Evolutionary conservation across 345 rosid genomes (phyloP).

Genomic region (Turnera subulata): DNA sequence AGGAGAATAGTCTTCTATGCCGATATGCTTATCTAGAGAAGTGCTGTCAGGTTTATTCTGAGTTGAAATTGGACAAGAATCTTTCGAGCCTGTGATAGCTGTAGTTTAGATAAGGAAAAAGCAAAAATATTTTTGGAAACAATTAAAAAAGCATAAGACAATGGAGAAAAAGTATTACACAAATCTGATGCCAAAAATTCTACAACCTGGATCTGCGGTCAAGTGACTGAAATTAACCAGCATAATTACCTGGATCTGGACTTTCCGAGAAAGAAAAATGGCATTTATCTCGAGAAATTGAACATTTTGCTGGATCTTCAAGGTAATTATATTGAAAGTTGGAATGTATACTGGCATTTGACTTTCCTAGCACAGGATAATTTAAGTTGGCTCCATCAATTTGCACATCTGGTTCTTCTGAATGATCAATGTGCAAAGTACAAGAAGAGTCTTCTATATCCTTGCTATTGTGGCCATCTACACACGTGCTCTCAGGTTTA

Average conservation of each 20-base stretch:
- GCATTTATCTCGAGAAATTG: conserved; percentile 1
- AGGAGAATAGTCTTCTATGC: too few species aligned
- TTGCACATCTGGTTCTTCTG: conserved; percentile 9
- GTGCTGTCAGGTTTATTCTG: conserved; percentile 16
- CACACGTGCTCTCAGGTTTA: conserved; percentile 9
- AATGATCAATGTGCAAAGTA: background rate
- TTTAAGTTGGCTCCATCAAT: background rate
- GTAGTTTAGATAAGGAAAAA: conserved; percentile 7
- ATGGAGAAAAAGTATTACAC: too few species aligned
- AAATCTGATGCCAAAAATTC: background rate
- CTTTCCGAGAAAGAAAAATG: too few species aligned
- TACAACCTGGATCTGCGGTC: conserved; percentile 21
- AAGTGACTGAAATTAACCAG: conserved; percentile 5
- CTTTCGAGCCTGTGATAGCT: conserved; percentile 14
- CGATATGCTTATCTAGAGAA: background rate
- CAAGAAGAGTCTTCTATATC: background rate
- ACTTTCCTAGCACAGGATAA: background rate
- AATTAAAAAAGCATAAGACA: background rate
- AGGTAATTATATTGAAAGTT: background rate
- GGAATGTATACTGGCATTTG: background rate
- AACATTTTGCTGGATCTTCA: background rate
- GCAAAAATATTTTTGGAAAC: background rate
- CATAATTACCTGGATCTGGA: too few species aligned
- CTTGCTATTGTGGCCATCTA: background rate
- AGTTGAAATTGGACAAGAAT: conserved; percentile 12